Conservation (phyloP, 225 moss, liverwort and hornwort species). For the Lunularia cruciata region DNA sequence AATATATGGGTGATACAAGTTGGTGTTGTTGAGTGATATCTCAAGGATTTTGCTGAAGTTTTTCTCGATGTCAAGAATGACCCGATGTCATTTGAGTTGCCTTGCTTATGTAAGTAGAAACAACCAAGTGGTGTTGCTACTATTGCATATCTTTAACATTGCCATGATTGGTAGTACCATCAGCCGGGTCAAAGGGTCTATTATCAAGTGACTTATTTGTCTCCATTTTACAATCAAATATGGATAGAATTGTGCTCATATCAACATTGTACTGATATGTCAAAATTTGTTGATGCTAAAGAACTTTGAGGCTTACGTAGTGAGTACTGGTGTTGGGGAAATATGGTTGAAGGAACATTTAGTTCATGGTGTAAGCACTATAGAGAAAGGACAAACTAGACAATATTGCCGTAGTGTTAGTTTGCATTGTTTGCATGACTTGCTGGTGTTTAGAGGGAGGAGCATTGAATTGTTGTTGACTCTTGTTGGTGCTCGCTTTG, state of each 20-base stretch:
- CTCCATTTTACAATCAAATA: neutral
- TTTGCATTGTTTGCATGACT: neutral
- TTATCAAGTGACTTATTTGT: neutral
- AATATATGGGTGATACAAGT: neutral
- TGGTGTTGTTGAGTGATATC: neutral
- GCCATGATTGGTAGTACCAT: neutral
- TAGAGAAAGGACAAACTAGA: constrained; percentile 4
- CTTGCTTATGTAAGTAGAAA: too few relatives aligned
- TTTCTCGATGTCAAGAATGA: neutral
- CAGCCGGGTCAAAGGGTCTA: neutral
- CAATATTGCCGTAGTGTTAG: neutral
- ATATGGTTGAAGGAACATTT: neutral
- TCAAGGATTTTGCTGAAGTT: neutral
- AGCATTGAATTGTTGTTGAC: neutral
- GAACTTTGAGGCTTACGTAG: neutral
- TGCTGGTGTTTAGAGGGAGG: neutral
- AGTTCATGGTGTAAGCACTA: constrained; percentile 2
- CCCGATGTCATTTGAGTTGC: neutral
- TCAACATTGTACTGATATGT: too few relatives aligned
- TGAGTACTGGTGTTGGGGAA: neutral
- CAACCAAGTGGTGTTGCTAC: too few relatives aligned
- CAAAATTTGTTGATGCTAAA: neutral
- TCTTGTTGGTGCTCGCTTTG: neutral
- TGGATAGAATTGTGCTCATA: neutral
- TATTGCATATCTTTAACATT: too few relatives aligned